Evolutionary conservation across 2,329 filamentous ascomycete genomes (phyloP).

Genomic region (Calonectria pteridis): DNA sequence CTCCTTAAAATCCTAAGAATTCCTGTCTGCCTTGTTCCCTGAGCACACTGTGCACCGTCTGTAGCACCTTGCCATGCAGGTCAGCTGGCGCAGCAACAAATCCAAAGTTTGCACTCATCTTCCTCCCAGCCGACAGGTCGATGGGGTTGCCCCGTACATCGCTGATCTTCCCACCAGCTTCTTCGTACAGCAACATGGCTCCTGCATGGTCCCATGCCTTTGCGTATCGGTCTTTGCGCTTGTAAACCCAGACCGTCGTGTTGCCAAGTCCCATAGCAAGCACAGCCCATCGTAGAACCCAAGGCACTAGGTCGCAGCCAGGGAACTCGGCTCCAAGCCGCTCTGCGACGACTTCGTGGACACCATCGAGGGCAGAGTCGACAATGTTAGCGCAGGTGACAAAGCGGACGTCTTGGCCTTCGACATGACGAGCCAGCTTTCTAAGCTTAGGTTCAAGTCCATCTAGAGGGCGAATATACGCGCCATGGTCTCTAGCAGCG

Average conservation of each 20-base stretch:
- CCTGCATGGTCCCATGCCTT: constrained; percentile 73
- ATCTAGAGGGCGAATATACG: constrained; percentile 58
- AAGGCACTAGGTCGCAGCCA: constrained; percentile 66
- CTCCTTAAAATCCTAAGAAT: constrained; percentile 29
- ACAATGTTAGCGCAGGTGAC: constrained; percentile 62
- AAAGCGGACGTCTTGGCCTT: constrained; percentile 51
- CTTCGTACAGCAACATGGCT: constrained; percentile 70
- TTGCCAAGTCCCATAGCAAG: constrained; percentile 67
- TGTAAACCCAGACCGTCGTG: constrained; percentile 69
- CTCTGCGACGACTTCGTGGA: constrained; percentile 59
- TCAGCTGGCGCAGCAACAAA: constrained; percentile 65
- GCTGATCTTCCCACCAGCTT: constrained; percentile 67
- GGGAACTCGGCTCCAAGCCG: constrained; percentile 58
- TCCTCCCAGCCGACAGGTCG: constrained; percentile 62
- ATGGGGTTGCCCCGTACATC: constrained; percentile 66
- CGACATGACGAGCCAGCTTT: constrained; percentile 49
- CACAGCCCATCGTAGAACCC: constrained; percentile 68
- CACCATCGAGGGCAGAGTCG: constrained; percentile 61
- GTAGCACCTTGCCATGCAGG: constrained; percentile 60
- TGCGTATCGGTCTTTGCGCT: constrained; percentile 58
- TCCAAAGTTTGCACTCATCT: constrained; percentile 64
- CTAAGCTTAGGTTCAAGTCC: constrained; percentile 40
- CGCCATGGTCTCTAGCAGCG: constrained; percentile 61
- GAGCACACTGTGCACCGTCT: constrained; percentile 84
- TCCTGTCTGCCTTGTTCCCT: constrained; percentile 48